These are phyloP conservation scores for Pleurotus platypus DNA, from an alignment of 768 basidiomycete species.

Conservation along the genomic window DNA sequence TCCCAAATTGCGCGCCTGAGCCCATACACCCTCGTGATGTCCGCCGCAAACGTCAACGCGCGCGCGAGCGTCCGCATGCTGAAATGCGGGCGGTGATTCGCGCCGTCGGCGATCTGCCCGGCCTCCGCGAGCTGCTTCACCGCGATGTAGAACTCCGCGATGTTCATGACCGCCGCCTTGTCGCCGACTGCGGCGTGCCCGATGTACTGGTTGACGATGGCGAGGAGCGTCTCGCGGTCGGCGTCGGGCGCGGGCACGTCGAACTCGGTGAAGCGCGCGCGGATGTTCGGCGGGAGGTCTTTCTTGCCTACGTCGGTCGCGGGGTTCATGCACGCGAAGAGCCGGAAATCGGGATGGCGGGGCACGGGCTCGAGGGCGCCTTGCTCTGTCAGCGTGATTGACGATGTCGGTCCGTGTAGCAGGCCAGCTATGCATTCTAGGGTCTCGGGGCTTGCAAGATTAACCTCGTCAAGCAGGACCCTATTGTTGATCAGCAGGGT, in stretches of 20 bases:
- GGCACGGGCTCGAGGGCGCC: slow-evolving; percentile 87
- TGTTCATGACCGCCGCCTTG: slow-evolving; percentile 81
- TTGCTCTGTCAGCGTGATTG: slow-evolving; percentile 90
- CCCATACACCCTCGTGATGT: slow-evolving; percentile 72
- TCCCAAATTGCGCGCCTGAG: slow-evolving; percentile 91
- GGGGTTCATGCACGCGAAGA: slow-evolving; percentile 99
- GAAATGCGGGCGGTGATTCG: slow-evolving; percentile 90
- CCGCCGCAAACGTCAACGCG: slow-evolving; percentile 85
- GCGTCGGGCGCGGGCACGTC: slow-evolving; percentile 93
- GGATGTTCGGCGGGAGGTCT: slow-evolving; percentile 88
- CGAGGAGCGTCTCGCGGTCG: slow-evolving; percentile 84
- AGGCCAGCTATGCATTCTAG: slow-evolving; percentile 90
- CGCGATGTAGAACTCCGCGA: slow-evolving; percentile 85
- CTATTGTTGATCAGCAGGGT: slow-evolving; percentile 31
- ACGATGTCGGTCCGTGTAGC: slow-evolving; percentile 79
- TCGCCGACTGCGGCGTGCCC: slow-evolving; percentile 81
- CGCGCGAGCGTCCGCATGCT: slow-evolving; percentile 95
- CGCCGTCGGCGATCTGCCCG: slow-evolving; percentile 86
- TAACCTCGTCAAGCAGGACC: slow-evolving; percentile 95
- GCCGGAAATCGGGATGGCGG: slow-evolving; percentile 91
- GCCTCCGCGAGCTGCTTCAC: slow-evolving; percentile 73
- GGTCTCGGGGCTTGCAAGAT: slow-evolving; percentile 91
- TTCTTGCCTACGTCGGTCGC: slow-evolving; percentile 99
- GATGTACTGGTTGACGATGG: slow-evolving; percentile 87
- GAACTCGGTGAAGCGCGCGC: slow-evolving; percentile 91